Evolutionary conservation across 441 rosid genomes (phyloP).

Genomic region (Corymbia citriodora): DNA sequence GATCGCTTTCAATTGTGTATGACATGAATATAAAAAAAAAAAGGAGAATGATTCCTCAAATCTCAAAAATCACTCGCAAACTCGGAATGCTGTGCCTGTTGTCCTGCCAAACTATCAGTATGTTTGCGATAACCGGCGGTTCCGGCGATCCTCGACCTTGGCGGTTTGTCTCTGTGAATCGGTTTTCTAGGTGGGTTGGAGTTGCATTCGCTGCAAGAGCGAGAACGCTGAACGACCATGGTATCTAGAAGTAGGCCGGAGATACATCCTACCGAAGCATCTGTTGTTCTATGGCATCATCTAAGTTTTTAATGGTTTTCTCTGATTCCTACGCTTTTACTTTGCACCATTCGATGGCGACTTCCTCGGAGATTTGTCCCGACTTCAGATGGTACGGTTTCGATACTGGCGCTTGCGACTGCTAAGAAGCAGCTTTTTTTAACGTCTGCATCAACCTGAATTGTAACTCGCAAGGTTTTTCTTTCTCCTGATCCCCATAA

Average conservation of each 20-base stretch:
- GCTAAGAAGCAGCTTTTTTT: neutral
- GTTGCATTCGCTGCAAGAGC: neutral
- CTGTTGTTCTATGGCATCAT: neutral
- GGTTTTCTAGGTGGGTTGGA: neutral
- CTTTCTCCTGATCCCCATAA: neutral
- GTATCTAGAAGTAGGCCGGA: neutral
- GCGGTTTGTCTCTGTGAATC: neutral
- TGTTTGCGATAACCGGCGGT: neutral
- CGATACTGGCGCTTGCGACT: neutral
- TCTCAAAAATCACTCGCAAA: neutral
- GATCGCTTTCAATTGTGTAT: neutral
- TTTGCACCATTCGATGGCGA: neutral
- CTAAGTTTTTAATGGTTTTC: neutral
- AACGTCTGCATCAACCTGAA: neutral
- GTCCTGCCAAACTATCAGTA: neutral
- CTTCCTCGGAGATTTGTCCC: neutral
- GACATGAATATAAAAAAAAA: neutral
- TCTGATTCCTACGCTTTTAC: neutral
- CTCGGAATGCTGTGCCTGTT: neutral
- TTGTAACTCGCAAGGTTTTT: neutral
- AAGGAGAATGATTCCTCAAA: neutral
- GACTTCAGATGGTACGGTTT: neutral
- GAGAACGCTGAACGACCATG: neutral
- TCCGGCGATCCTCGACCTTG: neutral
- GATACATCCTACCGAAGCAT: neutral